Evolutionary conservation across 495 filamentous ascomycete species (phyloP).

Genomic region (Penicillium cataractarum): DNA sequence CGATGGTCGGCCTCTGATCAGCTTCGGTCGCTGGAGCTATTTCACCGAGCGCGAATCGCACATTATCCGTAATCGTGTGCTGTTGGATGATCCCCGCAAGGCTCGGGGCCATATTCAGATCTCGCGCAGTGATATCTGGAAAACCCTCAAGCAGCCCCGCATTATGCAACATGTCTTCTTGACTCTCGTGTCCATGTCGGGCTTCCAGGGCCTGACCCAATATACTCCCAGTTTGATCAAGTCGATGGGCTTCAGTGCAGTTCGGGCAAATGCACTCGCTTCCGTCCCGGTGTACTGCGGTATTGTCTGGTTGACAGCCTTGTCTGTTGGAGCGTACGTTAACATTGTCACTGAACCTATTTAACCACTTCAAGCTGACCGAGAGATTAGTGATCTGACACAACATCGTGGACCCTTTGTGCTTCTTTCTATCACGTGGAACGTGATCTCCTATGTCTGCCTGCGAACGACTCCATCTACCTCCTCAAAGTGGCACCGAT

Average conservation of each 20-base stretch:
- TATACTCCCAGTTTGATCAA: slow-evolving; percentile 48
- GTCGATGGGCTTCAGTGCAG: slow-evolving; percentile 46
- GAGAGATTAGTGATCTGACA: slow-evolving; percentile 43
- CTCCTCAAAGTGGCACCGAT: slow-evolving; percentile 41
- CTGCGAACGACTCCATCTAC: slow-evolving; percentile 28
- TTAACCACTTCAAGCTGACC: background rate
- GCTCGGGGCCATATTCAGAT: slow-evolving; percentile 45
- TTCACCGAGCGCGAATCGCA: slow-evolving; percentile 48
- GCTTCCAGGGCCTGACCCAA: slow-evolving; percentile 44
- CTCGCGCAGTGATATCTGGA: slow-evolving; percentile 43
- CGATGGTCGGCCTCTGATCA: slow-evolving; percentile 47
- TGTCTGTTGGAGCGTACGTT: slow-evolving; percentile 45
- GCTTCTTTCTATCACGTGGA: slow-evolving; percentile 47
- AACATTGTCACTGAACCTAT: slow-evolving; percentile 2
- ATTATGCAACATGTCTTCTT: slow-evolving; percentile 43
- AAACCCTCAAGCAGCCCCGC: slow-evolving; percentile 42
- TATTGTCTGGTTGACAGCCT: slow-evolving; percentile 45
- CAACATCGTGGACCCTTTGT: slow-evolving; percentile 49
- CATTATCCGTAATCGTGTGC: slow-evolving; percentile 45
- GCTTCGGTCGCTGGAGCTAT: slow-evolving; percentile 45
- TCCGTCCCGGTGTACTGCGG: slow-evolving; percentile 53
- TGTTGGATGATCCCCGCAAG: slow-evolving; percentile 51
- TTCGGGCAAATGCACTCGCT: slow-evolving; percentile 54
- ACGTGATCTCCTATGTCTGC: slow-evolving; percentile 45
- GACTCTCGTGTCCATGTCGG: slow-evolving; percentile 54